Conservation (phyloP, 495 filamentous ascomycete genomes). For the Penicillium alfredii region DNA sequence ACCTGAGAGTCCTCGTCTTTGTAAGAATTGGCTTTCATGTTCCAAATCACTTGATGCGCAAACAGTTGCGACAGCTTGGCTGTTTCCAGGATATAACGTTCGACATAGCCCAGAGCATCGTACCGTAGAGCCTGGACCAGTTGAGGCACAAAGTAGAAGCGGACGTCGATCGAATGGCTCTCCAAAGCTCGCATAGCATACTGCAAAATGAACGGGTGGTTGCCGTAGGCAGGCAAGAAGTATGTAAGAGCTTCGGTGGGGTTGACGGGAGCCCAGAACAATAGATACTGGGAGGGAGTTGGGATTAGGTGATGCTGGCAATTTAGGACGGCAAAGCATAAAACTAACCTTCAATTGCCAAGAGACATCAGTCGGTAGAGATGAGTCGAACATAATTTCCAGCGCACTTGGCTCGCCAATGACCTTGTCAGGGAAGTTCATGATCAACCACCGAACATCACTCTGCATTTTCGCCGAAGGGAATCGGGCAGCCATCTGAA, state of each 20-base stretch:
- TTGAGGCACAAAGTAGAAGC: slow-evolving; percentile 98
- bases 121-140: slow-evolving; percentile 96
- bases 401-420: slow-evolving; percentile 73
- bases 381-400: slow-evolving; percentile 69
- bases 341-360: slow-evolving; percentile 72
- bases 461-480: slow-evolving; percentile 62
- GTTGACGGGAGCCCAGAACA: slow-evolving; percentile 93
- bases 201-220: slow-evolving; percentile 90
- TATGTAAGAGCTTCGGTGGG: slow-evolving; percentile 88
- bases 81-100: slow-evolving; percentile 93
- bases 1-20: slow-evolving; percentile 92
- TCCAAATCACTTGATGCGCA: slow-evolving; percentile 99
- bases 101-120: slow-evolving; percentile 89
- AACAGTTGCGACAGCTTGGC: slow-evolving; percentile 94
- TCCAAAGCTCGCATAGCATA: slow-evolving; percentile 96
- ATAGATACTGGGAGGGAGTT: slow-evolving; percentile 71
- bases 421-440: slow-evolving; percentile 78
- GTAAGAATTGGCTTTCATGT: slow-evolving; percentile 98
- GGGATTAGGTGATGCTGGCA: slow-evolving; percentile 27
- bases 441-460: slow-evolving; percentile 70
- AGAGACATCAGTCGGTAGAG: slow-evolving; percentile 69
- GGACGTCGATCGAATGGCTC: slow-evolving; percentile 87
- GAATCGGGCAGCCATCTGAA: slow-evolving; percentile 76
- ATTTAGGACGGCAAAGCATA: background rate
- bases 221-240: slow-evolving; percentile 88